Evolutionary conservation across 768 basidiomycete species (phyloP).

Genomic region (Lentinus brumalis): DNA sequence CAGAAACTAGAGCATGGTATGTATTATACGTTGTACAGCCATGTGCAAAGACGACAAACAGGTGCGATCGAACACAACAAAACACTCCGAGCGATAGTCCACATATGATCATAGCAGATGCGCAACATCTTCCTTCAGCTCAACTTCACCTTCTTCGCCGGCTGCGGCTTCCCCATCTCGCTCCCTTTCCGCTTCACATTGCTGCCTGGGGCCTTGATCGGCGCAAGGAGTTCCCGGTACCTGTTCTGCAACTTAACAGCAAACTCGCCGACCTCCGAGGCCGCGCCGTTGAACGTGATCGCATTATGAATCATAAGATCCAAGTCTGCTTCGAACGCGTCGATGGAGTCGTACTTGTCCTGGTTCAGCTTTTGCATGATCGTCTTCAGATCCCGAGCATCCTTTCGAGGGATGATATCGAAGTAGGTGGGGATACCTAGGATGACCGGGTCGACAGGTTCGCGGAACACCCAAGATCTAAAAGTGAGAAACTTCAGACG

Average conservation of each 20-base stretch:
- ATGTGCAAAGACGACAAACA: slow-evolving; percentile 17
- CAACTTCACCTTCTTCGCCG: slow-evolving; percentile 63
- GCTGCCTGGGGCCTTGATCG: slow-evolving; percentile 45
- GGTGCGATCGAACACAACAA: slow-evolving; percentile 13
- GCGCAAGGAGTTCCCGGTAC: slow-evolving; percentile 53
- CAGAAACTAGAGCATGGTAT: not conserved
- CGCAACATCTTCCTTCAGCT: slow-evolving; percentile 38
- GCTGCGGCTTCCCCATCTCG: slow-evolving; percentile 61
- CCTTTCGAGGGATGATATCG: slow-evolving; percentile 79
- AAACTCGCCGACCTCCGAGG: slow-evolving; percentile 75
- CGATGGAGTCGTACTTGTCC: slow-evolving; percentile 79
- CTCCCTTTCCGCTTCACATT: slow-evolving; percentile 72
- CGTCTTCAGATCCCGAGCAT: slow-evolving; percentile 83
- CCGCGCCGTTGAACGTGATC: slow-evolving; percentile 81
- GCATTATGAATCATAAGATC: slow-evolving; percentile 90
- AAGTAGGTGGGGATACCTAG: slow-evolving; percentile 88
- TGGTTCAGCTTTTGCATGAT: slow-evolving; percentile 80
- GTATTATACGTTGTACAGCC: slow-evolving; percentile 16
- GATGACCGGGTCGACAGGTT: slow-evolving; percentile 85
- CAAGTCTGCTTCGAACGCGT: slow-evolving; percentile 82
- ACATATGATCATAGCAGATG: slow-evolving; percentile 15
- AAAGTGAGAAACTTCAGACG: not conserved
- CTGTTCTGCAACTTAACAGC: slow-evolving; percentile 53
- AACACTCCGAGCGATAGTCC: slow-evolving; percentile 15
- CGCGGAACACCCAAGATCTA: slow-evolving; percentile 78